These are phyloP conservation scores for Tetracladium setigerum DNA, from an alignment of 495 filamentous ascomycete species.

Conservation along the genomic window DNA sequence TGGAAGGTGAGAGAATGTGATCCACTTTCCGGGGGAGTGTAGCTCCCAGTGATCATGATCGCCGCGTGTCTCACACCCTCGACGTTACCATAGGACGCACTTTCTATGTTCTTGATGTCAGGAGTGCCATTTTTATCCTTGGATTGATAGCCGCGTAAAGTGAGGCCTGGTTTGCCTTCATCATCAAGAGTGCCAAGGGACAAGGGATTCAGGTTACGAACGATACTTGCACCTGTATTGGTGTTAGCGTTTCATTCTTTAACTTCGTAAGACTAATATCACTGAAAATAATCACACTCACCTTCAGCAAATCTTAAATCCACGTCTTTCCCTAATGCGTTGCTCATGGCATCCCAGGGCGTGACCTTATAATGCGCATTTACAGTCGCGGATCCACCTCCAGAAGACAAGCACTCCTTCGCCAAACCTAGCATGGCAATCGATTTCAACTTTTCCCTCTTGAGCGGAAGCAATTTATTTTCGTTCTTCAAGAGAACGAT, in stretches of 20 bases:
- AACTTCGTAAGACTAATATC: too few species aligned
- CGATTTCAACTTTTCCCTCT: constrained; percentile 24
- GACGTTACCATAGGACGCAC: too few species aligned
- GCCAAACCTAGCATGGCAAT: constrained; percentile 26
- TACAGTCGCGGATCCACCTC: constrained; percentile 59
- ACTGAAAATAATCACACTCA: too few species aligned
- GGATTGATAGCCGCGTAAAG: too few species aligned
- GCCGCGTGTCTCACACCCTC: too few species aligned
- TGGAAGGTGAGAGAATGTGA: not conserved
- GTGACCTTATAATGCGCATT: constrained; percentile 57
- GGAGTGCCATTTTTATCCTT: too few species aligned
- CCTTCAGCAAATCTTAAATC: too few species aligned
- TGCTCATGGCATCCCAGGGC: constrained; percentile 54
- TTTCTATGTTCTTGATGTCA: too few species aligned
- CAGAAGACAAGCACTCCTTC: constrained; percentile 53
- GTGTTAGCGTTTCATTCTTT: too few species aligned
- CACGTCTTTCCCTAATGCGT: constrained; percentile 46
- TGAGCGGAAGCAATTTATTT: constrained; percentile 40
- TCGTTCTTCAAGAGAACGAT: constrained; percentile 58
- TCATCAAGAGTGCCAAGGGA: constrained; percentile 44
- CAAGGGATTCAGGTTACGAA: constrained; percentile 38
- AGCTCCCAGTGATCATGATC: too few species aligned
- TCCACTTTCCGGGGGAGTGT: not conserved
- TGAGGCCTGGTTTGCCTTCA: not conserved
- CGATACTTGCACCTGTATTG: too few species aligned